Conservation (phyloP, 2,329 filamentous ascomycete species). For the Aspergillus melleus region DNA sequence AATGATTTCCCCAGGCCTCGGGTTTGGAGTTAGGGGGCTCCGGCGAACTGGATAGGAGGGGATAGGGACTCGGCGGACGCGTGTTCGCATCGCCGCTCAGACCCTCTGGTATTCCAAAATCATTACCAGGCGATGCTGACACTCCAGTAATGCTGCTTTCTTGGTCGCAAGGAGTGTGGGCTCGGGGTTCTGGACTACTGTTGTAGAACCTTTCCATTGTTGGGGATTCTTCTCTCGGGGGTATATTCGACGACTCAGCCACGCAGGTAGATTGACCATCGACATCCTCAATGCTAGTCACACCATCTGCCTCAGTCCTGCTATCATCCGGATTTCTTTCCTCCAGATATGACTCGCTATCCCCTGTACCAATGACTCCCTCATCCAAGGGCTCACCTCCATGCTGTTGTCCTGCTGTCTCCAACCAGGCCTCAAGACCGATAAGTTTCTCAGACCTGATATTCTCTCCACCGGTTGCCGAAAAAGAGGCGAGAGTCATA, state of each 20-base stretch:
- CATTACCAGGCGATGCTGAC: not conserved
- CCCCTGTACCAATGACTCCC: not conserved
- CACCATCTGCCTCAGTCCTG: not conserved
- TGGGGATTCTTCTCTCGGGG: not conserved
- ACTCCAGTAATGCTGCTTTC: not conserved
- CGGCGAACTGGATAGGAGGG: not conserved
- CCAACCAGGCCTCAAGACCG: not conserved
- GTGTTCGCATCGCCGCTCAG: no score
- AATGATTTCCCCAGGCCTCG: not conserved
- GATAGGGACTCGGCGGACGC: not conserved
- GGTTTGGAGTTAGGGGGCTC: not conserved
- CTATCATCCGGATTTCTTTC: not conserved
- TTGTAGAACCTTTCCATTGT: not conserved
- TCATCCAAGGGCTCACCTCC: not conserved
- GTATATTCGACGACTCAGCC: not conserved
- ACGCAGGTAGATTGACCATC: not conserved
- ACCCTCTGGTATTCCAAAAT: no score
- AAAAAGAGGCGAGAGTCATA: not conserved
- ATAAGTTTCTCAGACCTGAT: not conserved
- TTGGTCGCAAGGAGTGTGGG: not conserved
- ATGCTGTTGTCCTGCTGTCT: not conserved
- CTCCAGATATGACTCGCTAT: not conserved
- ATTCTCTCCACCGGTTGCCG: not conserved
- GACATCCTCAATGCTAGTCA: not conserved
- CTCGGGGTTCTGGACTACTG: not conserved